Percentiles rank a stretch among this genome's conserved stretches.
Conservation (phyloP, 2,329 filamentous ascomycete genomes). For the Colletotrichum australisinense region DNA sequence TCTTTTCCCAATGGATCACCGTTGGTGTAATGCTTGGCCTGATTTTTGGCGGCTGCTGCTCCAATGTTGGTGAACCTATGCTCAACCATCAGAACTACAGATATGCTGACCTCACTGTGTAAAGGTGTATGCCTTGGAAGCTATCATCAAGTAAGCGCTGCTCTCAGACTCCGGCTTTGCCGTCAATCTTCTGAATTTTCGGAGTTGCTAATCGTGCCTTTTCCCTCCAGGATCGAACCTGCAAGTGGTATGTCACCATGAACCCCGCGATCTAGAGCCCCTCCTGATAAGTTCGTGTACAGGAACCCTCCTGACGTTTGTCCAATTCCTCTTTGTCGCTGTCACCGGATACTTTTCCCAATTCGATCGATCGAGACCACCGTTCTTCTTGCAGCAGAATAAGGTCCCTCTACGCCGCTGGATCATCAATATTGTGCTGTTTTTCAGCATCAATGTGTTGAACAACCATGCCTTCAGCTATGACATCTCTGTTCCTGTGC, state of each 20-base stretch:
- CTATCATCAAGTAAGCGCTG: constrained; percentile 85
- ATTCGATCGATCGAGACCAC: constrained; percentile 73
- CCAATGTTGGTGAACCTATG: constrained; percentile 73
- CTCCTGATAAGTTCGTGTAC: constrained; percentile 29
- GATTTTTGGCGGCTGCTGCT: constrained; percentile 96
- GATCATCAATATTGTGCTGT: constrained; percentile 88
- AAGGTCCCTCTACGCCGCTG: constrained; percentile 87
- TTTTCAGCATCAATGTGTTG: constrained; percentile 92
- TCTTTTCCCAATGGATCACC: constrained; percentile 72
- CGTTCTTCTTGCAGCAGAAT: constrained; percentile 80
- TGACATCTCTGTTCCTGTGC: constrained; percentile 93
- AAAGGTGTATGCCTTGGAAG: constrained; percentile 95
- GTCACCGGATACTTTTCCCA: constrained; percentile 81
- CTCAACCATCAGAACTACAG: background rate
- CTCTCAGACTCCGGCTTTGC: background rate
- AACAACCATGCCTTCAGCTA: constrained; percentile 99
- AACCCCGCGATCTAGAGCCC: background rate
- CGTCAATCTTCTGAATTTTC: background rate
- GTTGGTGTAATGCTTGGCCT: constrained; percentile 78
- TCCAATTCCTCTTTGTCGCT: constrained; percentile 88
- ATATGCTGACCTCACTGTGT: constrained; percentile 31
- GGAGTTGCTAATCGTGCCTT: constrained; percentile 28
- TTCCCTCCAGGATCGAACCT: constrained; percentile 75
- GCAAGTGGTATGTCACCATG: constrained; percentile 72
- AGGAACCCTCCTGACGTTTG: constrained; percentile 89